Evolutionary conservation across 768 basidiomycete genomes (phyloP), one percentile per base, ranked within the genome.

Genomic region (Boletus coccyginus): DNA sequence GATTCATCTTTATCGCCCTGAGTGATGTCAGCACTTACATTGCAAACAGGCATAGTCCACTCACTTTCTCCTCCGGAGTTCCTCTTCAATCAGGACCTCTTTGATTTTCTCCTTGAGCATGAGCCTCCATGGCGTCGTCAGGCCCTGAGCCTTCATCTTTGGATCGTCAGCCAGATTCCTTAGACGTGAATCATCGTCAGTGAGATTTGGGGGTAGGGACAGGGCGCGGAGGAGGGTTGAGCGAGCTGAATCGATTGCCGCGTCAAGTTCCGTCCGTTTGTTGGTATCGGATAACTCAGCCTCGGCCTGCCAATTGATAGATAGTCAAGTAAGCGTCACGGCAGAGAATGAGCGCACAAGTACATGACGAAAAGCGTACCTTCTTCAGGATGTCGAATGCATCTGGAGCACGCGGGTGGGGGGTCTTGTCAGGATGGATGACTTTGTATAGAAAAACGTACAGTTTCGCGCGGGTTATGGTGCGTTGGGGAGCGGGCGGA

Each of bases 381-480:
- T 97, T 96, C 78, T 97, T 97, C 46, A 97, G 79, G 35, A 93
- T 67, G 71, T 96, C 94, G 69, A 97, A 97, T 1, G 94, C 94
- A 74, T 97, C 92, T 64, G 92, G 88, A 49, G 92, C 91, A 65
- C 86, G 84, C 31, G 83, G 78, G 74, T 97, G 92, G 69, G 90
- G 77, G 65, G 90, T 89, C 81, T 98, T 99, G 79, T 99, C 97
- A 59, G 97, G 97, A 80, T 99, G 97, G 67, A 99, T 98, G 73
- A 97, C 92, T 94, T 70, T 59, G 59, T 64, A 63, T 72, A 58
- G 69, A 53, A 72, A 59, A 76, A 80, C 77, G 78, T 80, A 79
- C 78, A 52, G 47, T 50, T 62, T 61, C 35, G 42, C 43, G 44
- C 48, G 33, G 40, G 39, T 43, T 5, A 53, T 29, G 49, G 54